Evolutionary conservation across 2,329 filamentous ascomycete genomes (phyloP), one percentile per base, ranked within the genome.

Genomic region (Neofusicoccum laricinum): DNA sequence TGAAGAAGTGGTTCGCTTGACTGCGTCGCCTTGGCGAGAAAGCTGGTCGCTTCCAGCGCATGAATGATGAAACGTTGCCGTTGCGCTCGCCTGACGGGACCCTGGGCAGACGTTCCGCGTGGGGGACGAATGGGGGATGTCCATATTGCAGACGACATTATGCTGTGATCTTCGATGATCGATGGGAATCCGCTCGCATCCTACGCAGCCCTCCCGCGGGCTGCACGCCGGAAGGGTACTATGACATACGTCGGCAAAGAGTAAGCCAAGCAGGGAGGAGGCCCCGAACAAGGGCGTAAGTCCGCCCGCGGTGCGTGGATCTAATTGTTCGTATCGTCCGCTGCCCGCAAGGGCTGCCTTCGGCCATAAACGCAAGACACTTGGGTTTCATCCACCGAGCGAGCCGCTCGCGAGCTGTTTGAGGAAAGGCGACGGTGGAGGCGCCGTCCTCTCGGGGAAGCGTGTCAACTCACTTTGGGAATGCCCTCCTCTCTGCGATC

Each of bases 91-190:
- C 61, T 64, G 61, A 41, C 49, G 43, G 61, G 40, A 64, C 41
- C 61, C 61, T 45, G 41, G 61, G 30, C 48, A 36, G 40, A 41
- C 61, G n/a, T 64, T 46, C 61, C 50, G 61, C 61, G 61, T 57
- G 61, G 61, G 61, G 61, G 61, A 48, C 49, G 49, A 46, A 43
- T 50, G 63, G 53, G 53, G 53, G 63, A 59, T 64, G 51, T 30
- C 45, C 61, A 64, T 59, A 64, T 51, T 59, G 53, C 43, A 58
- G 51, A 50, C 45, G 45, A 50, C 38, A 50, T 64, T 64, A 59
- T 64, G 63, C 53, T 50, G 51, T 50, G 63, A 64, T 64, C 51
- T 64, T 64, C 63, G 63, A 59, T 64, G 63, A 64, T 64, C 63
- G 63, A 59, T 58, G 63, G 43, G 36, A 59, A 41, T 59, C 63